Conservation (phyloP, 306 rosid species). For the Mucuna pruriens region DNA sequence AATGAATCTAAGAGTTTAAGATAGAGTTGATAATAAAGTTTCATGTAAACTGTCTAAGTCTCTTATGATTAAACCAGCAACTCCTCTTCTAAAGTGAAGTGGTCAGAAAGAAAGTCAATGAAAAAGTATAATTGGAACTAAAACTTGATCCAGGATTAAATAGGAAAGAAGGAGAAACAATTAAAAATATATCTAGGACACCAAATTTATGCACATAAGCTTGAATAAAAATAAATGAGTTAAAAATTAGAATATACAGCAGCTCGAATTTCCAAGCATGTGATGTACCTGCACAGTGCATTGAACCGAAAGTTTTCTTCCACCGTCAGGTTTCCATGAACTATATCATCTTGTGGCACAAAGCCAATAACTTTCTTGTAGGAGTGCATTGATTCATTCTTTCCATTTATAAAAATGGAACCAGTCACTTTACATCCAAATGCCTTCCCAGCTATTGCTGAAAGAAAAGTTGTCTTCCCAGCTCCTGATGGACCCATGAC, state of each 20-base stretch:
- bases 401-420: slow-evolving; percentile 72
- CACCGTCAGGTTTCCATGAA: slow-evolving; percentile 86
- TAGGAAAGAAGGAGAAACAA: not conserved
- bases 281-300: slow-evolving; percentile 80
- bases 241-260: not conserved
- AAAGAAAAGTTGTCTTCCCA: slow-evolving; percentile 84
- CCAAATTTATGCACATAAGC: not conserved
- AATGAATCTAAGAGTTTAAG: not conserved
- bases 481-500: slow-evolving; percentile 97
- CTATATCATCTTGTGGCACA: slow-evolving; percentile 92
- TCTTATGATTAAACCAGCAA: not conserved
- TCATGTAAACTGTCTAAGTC: not conserved
- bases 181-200: not conserved
- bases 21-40: not conserved
- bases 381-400: slow-evolving; percentile 72
- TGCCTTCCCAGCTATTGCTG: slow-evolving; percentile 82
- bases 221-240: not conserved
- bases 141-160: not conserved
- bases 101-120: not conserved
- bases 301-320: slow-evolving; percentile 89
- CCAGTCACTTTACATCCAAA: slow-evolving; percentile 72
- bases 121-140: not conserved
- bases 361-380: slow-evolving; percentile 79
- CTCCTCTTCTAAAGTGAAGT: not conserved
- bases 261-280: slow-evolving; percentile 6